These are phyloP conservation scores for Ilex paraguariensis DNA, from an alignment of 305 asterid genomes.

Conservation along the genomic window DNA sequence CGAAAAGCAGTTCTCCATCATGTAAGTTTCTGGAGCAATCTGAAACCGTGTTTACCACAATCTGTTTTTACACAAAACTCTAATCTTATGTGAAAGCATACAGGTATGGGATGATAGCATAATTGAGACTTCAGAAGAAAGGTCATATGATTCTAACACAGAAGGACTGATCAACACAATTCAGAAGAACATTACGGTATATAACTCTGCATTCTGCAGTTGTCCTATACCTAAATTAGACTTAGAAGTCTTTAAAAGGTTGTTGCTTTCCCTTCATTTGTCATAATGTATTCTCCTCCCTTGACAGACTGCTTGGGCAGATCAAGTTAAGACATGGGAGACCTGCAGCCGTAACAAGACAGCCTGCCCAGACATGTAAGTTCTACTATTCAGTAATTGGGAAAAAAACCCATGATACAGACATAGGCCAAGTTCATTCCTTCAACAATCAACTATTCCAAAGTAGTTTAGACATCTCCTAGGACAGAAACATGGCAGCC, in stretches of 20 bases:
- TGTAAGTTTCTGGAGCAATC: conserved; percentile 26
- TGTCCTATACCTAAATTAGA: too few species aligned
- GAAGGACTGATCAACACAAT: conserved; percentile 44
- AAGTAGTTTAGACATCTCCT: too few species aligned
- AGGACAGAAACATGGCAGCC: too few species aligned
- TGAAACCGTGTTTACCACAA: background rate
- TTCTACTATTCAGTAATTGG: background rate
- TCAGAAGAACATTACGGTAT: conserved; percentile 69
- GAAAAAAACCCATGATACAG: too few species aligned
- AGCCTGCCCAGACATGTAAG: conserved; percentile 73
- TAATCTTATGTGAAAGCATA: conserved; percentile 4
- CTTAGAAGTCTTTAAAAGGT: too few species aligned
- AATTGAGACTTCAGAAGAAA: conserved; percentile 62
- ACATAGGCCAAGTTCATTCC: too few species aligned
- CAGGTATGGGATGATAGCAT: conserved; percentile 64
- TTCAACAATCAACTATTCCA: too few species aligned
- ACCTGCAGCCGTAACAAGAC: conserved; percentile 39
- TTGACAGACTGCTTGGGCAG: conserved; percentile 67
- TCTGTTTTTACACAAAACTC: background rate
- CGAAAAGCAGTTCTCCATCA: conserved; percentile 76
- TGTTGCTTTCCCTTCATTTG: background rate
- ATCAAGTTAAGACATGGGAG: conserved; percentile 70
- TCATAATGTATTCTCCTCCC: background rate
- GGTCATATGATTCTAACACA: conserved; percentile 45
- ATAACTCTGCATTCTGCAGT: background rate